Base-by-base conservation (phyloP, 495 filamentous ascomycete genomes). In the Polyplosphaeria fusca region DNA sequence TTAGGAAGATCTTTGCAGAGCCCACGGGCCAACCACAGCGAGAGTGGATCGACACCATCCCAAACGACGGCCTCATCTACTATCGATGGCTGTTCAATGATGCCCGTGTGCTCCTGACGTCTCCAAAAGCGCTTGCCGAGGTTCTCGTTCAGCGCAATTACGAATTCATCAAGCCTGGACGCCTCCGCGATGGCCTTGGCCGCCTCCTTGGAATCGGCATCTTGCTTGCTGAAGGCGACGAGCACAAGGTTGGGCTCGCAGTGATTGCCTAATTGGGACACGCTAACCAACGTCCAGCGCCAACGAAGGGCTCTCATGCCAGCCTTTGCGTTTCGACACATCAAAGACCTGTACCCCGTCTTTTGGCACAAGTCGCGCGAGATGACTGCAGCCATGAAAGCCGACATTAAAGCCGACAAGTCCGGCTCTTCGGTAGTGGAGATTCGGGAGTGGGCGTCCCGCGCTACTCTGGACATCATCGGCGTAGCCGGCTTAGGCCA, bases 61-160 rank as follows among this genome's bases (percentile, higher is more conserved):
- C 88, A n/a, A 91, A 96, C 59, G 80, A 92, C 41, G 91, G 91
- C 7, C 67, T 96, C n/a, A 87, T 97, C 42, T 79, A 84, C 25
- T 92, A 95, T 67, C 74, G 80, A 12, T 79, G 78, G 14, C 48
- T 84, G 4, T 82, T 86, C 55, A 92, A 94, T 63, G 52, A 74
- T 4, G 88, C 95, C 65, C 77, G 89, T 37, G 62, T 95, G 3
- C 60, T 91, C 1, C 58, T 85, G 20, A 85, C 82, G 0, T 79
- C 71, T 4, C 78, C 88, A 2, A 86, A 89, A 49, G 77, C 76
- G 1, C 66, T 84, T 14, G 62, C 73, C 5, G 80, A 82, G 53
- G 72, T 84, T 7, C 76, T 84, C 60, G 77, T 76, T 35, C 84
- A 81, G 32, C 86, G 86, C 58, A 85, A 76, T 52, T 95, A 96